Percentiles rank a stretch among this genome's conserved stretches.
Evolutionary conservation across 306 rosid species (phyloP).

Genomic region (Cucurbita pepo): DNA sequence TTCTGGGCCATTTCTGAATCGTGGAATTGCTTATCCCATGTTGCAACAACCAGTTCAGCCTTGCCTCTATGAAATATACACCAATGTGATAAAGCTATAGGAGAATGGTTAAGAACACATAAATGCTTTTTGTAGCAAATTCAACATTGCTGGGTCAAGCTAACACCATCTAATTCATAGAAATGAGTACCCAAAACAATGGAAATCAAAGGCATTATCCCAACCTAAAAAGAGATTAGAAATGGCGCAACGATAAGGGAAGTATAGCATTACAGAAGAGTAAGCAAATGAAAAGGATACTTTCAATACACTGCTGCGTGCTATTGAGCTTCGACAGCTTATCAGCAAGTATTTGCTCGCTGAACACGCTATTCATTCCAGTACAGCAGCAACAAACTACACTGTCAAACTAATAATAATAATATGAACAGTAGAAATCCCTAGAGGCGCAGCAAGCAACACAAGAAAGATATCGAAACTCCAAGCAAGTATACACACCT

Average conservation of each 20-base stretch:
- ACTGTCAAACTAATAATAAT: background rate
- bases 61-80: constrained; percentile 82
- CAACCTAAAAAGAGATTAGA: background rate
- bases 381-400: constrained; percentile 2
- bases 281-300: constrained; percentile 36
- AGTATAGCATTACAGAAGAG: no score
- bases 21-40: constrained; percentile 76
- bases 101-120: constrained; percentile 25
- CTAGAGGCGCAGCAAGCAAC: background rate
- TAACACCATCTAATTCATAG: background rate
- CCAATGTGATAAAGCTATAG: constrained; percentile 86
- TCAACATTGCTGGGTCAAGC: background rate
- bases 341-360: constrained; percentile 68
- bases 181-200: background rate
- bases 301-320: constrained; percentile 77
- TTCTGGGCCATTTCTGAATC: constrained; percentile 41
- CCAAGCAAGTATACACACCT: background rate
- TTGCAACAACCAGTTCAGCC: constrained; percentile 72
- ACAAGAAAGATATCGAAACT: background rate
- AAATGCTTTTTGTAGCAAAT: background rate
- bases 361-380: constrained; percentile 65
- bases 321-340: constrained; percentile 80
- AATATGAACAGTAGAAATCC: background rate
- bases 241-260: background rate
- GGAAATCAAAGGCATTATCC: background rate